These are phyloP conservation scores for Ustilago shanxiensis DNA, from an alignment of 1,284 basidiomycete species.

Conservation along the genomic window DNA sequence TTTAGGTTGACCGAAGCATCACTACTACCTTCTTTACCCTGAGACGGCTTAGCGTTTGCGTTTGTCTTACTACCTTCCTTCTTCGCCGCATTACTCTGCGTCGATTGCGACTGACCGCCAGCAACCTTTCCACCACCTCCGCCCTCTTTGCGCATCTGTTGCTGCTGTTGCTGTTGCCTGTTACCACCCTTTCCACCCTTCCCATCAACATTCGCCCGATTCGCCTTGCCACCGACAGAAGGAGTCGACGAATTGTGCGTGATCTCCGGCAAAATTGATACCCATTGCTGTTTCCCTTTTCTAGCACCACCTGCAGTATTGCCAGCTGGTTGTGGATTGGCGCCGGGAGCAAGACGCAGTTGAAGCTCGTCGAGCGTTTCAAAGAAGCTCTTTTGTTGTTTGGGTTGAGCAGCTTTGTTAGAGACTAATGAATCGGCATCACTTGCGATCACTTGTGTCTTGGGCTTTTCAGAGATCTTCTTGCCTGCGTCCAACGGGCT, in stretches of 20 bases:
- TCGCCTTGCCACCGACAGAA: conserved; percentile 1
- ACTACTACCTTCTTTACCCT: conserved; percentile 2
- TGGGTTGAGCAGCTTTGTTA: neutral
- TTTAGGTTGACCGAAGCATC: neutral
- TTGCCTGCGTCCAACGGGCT: conserved; percentile 52
- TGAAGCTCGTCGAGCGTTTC: conserved; percentile 53
- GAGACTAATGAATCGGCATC: neutral
- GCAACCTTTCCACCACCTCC: conserved; percentile 3
- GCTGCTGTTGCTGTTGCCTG: conserved; percentile 21
- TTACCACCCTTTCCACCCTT: conserved; percentile 19
- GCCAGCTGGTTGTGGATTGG: conserved; percentile 10
- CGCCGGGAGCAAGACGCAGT: conserved; percentile 31
- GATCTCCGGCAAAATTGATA: conserved; percentile 56
- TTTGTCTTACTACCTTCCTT: conserved; percentile 6
- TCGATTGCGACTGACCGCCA: neutral
- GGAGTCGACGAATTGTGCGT: conserved; percentile 34
- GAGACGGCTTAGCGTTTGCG: neutral
- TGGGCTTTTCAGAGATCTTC: conserved; percentile 24
- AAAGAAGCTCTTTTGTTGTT: conserved; percentile 32
- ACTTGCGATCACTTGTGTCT: neutral
- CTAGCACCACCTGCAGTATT: conserved; percentile 18
- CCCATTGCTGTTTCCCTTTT: conserved; percentile 60
- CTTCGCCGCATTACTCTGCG: conserved; percentile 9
- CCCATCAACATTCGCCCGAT: conserved; percentile 5
- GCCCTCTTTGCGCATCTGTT: conserved; percentile 18